These are phyloP conservation scores for Xylaria sp. DNA, from an alignment of 495 filamentous ascomycete genomes.

Conservation along the genomic window DNA sequence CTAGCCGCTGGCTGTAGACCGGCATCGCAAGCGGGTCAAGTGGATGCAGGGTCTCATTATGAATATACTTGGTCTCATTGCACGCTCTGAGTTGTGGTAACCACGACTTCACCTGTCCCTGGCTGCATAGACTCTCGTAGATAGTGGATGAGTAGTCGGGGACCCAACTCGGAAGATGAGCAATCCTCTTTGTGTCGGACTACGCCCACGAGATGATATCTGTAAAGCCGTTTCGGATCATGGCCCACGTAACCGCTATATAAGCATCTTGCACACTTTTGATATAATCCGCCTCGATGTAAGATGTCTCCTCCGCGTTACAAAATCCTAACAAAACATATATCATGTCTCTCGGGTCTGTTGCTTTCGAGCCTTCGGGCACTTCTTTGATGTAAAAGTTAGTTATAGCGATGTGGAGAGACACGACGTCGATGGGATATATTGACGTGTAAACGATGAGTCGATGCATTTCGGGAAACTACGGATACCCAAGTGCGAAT, in stretches of 20 bases:
- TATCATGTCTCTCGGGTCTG: constrained; percentile 25
- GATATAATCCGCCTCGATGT: constrained; percentile 19
- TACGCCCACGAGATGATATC: constrained; percentile 29
- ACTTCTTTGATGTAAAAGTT: constrained; percentile 29
- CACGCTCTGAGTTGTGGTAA: constrained; percentile 24
- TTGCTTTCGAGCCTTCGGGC: constrained; percentile 19
- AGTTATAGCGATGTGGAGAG: constrained; percentile 28
- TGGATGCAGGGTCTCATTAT: background rate
- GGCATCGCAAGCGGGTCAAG: background rate
- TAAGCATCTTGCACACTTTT: constrained; percentile 5
- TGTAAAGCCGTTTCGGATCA: constrained; percentile 23
- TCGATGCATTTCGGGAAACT: constrained; percentile 28
- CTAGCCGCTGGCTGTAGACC: background rate
- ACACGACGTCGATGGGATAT: constrained; percentile 18
- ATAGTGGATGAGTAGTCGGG: constrained; percentile 25
- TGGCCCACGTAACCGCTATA: background rate
- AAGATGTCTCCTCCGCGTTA: constrained; percentile 7
- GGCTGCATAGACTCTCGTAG: constrained; percentile 24
- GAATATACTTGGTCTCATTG: background rate
- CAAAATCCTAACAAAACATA: constrained; percentile 24
- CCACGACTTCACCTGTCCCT: constrained; percentile 26
- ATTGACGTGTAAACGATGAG: constrained; percentile 26
- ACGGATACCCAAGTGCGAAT: constrained; percentile 12
- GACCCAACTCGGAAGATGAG: constrained; percentile 19
- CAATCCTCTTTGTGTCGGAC: background rate